Evolutionary conservation across 306 rosid genomes (phyloP).

Genomic region (Gastrolobium bilobum): DNA sequence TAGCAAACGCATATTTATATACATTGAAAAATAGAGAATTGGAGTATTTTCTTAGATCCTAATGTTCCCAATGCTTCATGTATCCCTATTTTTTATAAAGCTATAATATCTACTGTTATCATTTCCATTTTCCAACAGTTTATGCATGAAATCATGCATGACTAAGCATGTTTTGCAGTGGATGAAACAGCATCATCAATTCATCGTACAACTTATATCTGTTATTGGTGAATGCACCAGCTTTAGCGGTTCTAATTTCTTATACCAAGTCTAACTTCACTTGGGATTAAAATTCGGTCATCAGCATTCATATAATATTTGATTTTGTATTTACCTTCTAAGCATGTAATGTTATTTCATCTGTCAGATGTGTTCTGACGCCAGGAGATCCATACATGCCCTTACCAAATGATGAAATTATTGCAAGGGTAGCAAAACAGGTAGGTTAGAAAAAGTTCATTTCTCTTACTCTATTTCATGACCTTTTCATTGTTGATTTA

Average conservation of each 20-base stretch:
- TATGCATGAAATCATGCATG: background rate
- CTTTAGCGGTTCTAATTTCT: background rate
- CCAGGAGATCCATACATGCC: constrained; percentile 99
- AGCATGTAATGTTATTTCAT: constrained; percentile 38
- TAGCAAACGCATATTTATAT: constrained; percentile 22
- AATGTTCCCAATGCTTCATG: constrained; percentile 31
- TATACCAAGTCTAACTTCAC: background rate
- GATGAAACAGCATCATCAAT: constrained; percentile 26
- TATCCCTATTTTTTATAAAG: background rate
- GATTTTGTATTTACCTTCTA: constrained; percentile 40
- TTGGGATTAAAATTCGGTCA: background rate
- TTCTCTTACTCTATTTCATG: constrained; percentile 22
- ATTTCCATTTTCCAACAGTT: constrained; percentile 16
- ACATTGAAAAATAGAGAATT: background rate
- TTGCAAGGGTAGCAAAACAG: constrained; percentile 91
- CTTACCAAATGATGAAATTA: constrained; percentile 85
- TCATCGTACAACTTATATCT: constrained; percentile 27
- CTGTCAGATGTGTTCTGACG: constrained; percentile 89
- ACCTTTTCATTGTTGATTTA: constrained; percentile 34
- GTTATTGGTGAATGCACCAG: background rate
- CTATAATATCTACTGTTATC: background rate
- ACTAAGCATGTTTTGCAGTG: constrained; percentile 24
- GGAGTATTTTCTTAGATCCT: constrained; percentile 14
- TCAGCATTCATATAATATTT: background rate
- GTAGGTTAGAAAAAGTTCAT: constrained; percentile 47